Evolutionary conservation across 129 eudicot species (phyloP), one percentile per base, ranked within the genome.

Genomic region (carrot (Daucus carota)): DNA sequence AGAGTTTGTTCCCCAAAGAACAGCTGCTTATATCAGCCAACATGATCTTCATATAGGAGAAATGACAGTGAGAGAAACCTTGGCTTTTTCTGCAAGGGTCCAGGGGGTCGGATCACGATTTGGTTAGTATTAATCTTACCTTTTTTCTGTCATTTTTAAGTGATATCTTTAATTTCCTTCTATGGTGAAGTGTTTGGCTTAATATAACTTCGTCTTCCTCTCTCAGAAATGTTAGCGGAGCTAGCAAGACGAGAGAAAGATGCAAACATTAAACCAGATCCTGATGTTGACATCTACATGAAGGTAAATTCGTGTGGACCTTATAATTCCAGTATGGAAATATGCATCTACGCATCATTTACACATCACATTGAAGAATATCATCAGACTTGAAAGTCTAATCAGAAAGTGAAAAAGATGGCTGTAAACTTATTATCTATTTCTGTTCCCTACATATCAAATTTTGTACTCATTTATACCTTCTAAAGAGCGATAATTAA

Each of bases 31-130:
- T 78, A 88, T 92, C 31, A 86, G 97, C 77, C 97, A 92, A 81
- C 63, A 89, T 50, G 97, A 92, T 90, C 82, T 86, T 26, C 97
- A 92, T 75, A 88, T 90, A 11, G 96, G 96, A 83, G 97, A 92
- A 78, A 83, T 92, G 96, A 92, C 97, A 26, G 97, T 92, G 9
- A 89, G 97, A 86, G 97, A 92, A 85, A 92, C 96, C 46, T 81
- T 90, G 76, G 97, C 86, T 44, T 92, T 86, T 78, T 88, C 96
- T 26, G 97, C 93, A 44, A 86, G 97, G 80, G 90, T 90, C 73
- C 97, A 92, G 76, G 97, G 97, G 63, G 86, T 92, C 67, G 97
- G 97, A 81, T 80, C 86, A 1, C 90, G 90, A 15, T 88, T 89
- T 44, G 97, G 97, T 92, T 76, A 76, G 92, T 80, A 17, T 14